Percentiles rank a stretch among this genome's conserved stretches.
Evolutionary conservation across 2,329 filamentous ascomycete genomes (phyloP).

Genomic region (Penicillium sp.): DNA sequence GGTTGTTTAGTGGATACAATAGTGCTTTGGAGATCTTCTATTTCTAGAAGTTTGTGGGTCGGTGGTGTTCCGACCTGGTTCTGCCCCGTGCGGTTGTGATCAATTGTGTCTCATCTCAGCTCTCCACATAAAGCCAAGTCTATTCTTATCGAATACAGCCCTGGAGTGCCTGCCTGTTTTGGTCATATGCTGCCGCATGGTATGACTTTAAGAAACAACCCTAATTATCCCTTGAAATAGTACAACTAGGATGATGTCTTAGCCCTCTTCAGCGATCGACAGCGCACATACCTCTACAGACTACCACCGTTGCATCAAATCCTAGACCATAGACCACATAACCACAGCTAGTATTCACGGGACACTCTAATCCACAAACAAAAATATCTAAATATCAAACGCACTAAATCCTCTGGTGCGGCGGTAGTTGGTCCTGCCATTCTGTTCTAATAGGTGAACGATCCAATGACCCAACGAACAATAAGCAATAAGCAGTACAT

Average conservation of each 20-base stretch:
- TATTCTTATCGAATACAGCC: constrained; percentile 1
- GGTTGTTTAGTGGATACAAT: not conserved
- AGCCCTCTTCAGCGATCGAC: not conserved
- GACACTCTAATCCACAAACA: not conserved
- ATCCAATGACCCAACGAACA: not conserved
- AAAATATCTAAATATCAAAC: not conserved
- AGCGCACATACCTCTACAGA: not conserved
- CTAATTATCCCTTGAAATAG: not conserved
- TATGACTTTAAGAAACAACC: not conserved
- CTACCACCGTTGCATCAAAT: constrained; percentile 5
- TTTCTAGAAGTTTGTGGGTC: constrained; percentile 1
- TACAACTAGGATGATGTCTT: not conserved
- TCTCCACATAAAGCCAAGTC: not conserved
- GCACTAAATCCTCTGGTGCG: not conserved
- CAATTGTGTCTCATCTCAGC: constrained; percentile 9
- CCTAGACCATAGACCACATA: not conserved
- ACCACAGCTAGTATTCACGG: not conserved
- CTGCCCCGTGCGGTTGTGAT: not conserved
- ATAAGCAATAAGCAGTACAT: not conserved
- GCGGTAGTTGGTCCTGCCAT: not conserved
- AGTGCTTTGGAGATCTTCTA: not conserved
- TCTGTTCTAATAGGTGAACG: too few species aligned
- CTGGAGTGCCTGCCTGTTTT: not conserved
- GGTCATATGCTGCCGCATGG: not conserved
- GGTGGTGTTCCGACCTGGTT: not conserved